These are phyloP conservation scores for Verticillium longisporum DNA, from an alignment of 2,329 filamentous ascomycete species.

Conservation along the genomic window DNA sequence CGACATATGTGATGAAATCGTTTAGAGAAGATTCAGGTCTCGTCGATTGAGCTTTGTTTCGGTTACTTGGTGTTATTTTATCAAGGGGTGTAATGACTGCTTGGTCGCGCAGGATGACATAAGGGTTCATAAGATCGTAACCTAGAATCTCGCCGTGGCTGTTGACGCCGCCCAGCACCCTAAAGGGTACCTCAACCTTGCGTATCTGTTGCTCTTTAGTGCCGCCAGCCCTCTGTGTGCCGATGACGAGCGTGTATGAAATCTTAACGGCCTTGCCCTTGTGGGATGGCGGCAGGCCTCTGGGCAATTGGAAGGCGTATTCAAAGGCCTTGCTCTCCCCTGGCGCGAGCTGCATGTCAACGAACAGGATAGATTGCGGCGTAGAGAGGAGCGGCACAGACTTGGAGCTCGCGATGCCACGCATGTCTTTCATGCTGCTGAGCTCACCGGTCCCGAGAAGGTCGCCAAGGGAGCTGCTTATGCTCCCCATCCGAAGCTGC, in stretches of 20 bases:
- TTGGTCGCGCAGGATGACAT: conserved; percentile 80
- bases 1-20: conserved; percentile 71
- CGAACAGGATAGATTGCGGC: conserved; percentile 91
- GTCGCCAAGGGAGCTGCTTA: conserved; percentile 83
- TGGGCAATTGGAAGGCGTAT: conserved; percentile 80
- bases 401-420: conserved; percentile 76
- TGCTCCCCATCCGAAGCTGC: conserved; percentile 79
- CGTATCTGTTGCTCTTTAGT: conserved; percentile 75
- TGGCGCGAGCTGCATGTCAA: conserved; percentile 79
- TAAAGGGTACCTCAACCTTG: conserved; percentile 88
- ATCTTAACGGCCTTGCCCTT: conserved; percentile 93
- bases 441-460: conserved; percentile 80
- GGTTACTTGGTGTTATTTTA: conserved; percentile 14
- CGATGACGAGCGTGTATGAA: conserved; percentile 82
- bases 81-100: conserved; percentile 57
- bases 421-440: conserved; percentile 94
- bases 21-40: conserved; percentile 29
- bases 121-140: conserved; percentile 91
- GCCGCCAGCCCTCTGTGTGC: conserved; percentile 78
- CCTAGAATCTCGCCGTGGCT: conserved; percentile 80
- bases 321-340: conserved; percentile 85
- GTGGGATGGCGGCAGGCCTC: conserved; percentile 84
- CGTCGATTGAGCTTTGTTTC: conserved; percentile 9
- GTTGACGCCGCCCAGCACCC: conserved; percentile 89
- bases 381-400: conserved; percentile 89